Evolutionary conservation across 495 filamentous ascomycete genomes (phyloP).

Genomic region (Trichoderma asperelloides): DNA sequence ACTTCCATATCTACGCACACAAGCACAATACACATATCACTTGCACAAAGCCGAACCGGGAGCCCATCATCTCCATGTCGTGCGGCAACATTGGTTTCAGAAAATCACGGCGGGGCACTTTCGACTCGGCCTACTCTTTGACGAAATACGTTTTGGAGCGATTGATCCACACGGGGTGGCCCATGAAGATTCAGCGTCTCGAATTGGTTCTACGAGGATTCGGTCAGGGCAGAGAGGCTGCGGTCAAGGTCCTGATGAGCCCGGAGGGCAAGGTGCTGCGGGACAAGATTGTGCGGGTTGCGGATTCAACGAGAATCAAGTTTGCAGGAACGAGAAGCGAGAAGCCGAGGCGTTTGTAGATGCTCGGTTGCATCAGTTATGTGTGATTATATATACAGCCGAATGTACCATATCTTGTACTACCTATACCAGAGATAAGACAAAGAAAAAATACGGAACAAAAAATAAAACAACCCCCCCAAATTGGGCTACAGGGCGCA

Average conservation of each 20-base stretch:
- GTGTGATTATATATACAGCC: background rate
- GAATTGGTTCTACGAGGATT: slow-evolving; percentile 79
- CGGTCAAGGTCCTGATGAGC: slow-evolving; percentile 78
- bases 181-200: slow-evolving; percentile 51
- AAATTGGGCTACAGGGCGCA: background rate
- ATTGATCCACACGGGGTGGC: slow-evolving; percentile 64
- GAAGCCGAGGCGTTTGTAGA: slow-evolving; percentile 60
- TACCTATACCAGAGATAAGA: background rate
- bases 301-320: slow-evolving; percentile 80
- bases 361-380: slow-evolving; percentile 3
- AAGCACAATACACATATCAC: slow-evolving; percentile 95
- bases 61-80: slow-evolving; percentile 64
- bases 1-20: slow-evolving; percentile 75
- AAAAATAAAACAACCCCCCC: background rate
- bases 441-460: background rate
- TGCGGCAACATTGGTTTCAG: slow-evolving; percentile 80
- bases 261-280: slow-evolving; percentile 69
- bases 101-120: slow-evolving; percentile 66
- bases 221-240: slow-evolving; percentile 76
- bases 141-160: slow-evolving; percentile 65
- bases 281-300: slow-evolving; percentile 60
- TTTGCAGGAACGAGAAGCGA: slow-evolving; percentile 88
- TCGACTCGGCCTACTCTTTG: slow-evolving; percentile 91
- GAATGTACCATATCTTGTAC: slow-evolving; percentile 11
- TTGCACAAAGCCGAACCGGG: slow-evolving; percentile 68